A percentile compares a stretch with the other conserved stretches of the same genome.
phyloP scores from a whole-genome alignment of 192 early-diverging fungal genomes.

The Coemansia sp. region DNA sequence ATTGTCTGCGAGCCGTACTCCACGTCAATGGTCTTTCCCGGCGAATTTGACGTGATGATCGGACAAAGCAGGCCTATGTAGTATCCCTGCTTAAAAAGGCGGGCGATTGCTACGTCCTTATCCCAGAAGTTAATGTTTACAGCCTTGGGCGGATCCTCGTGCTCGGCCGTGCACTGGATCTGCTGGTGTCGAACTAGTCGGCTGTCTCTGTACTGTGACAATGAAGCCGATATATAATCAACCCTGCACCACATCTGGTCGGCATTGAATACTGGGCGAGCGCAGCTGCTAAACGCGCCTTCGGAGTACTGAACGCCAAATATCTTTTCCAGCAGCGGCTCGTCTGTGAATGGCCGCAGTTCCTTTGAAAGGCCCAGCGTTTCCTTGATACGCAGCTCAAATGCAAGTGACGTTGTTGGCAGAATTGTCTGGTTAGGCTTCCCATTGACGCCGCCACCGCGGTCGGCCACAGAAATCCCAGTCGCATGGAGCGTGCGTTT shows the following conservation, averaged over 20 bases:
- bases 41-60: not conserved
- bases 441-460: slow-evolving; percentile 17
- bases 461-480: slow-evolving; percentile 20
- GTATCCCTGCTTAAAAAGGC: slow-evolving; percentile 26
- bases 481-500: slow-evolving; percentile 29
- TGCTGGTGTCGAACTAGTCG: not conserved
- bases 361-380: slow-evolving; percentile 10
- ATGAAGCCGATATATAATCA: slow-evolving; percentile 4
- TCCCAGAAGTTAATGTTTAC: slow-evolving; percentile 33
- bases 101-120: slow-evolving; percentile 22
- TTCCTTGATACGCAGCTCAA: slow-evolving; percentile 38
- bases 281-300: slow-evolving; percentile 12
- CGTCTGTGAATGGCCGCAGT: slow-evolving; percentile 27
- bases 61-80: slow-evolving; percentile 45
- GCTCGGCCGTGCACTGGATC: slow-evolving; percentile 26
- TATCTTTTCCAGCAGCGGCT: slow-evolving; percentile 20
- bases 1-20: slow-evolving; percentile 48
- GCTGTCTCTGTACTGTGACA: not conserved
- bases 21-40: slow-evolving; percentile 7
- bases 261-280: slow-evolving; percentile 29
- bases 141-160: slow-evolving; percentile 13
- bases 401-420: slow-evolving; percentile 33
- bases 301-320: slow-evolving; percentile 32
- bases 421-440: slow-evolving; percentile 30
- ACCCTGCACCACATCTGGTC: slow-evolving; percentile 49